Evolutionary conservation across 2,329 filamentous ascomycete genomes (phyloP), one percentile per base, ranked within the genome.

Genomic region (Cladosporium sp.): DNA sequence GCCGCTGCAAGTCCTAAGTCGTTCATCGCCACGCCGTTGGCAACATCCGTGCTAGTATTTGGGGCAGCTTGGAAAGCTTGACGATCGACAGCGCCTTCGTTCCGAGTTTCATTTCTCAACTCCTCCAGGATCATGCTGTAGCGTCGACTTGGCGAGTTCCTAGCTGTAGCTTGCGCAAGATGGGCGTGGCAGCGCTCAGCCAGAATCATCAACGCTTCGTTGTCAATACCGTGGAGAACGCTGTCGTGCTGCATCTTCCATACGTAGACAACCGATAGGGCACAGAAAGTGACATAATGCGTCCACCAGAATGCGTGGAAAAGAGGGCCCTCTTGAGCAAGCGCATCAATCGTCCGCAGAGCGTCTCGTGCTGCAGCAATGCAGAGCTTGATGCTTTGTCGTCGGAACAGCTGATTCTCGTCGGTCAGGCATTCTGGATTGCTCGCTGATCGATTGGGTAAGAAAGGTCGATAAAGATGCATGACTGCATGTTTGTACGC

Each of bases 101-200:
- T 24, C 24, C 15, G 40, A 4, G 65, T 73, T 49, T 76, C 73
- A 7, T 65, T 58, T 37, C 73, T 62, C 18, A 76, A 54, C 49
- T 76, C 73, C 41, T 74, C 72, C 8, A 77, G 56, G 38, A 76
- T 76, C 43, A 76, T 75, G 24, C 71, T 71, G 39, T 77, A 76
- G 34, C 72, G 67, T 6, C 72, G 68, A 42, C 71, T 74, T 0
- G 73, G 73, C 2, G 72, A 75, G 27, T 75, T 75, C 11, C 66
- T 69, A 2, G 70, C 68, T 3, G 73, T 75, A 2, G 73, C 74
- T 47, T 71, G 67, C 2, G 72, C 72, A 12, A 77, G 66, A 53
- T 76, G 71, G 9, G 66, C 63, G 40, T 76, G 65, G 51, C 72
- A 75, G n/a, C 64, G 61, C 47, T 75, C 73, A 2, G 73, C 73